Conservation (phyloP, 2,329 filamentous ascomycete genomes). For the Echinosphaeria canescens region DNA sequence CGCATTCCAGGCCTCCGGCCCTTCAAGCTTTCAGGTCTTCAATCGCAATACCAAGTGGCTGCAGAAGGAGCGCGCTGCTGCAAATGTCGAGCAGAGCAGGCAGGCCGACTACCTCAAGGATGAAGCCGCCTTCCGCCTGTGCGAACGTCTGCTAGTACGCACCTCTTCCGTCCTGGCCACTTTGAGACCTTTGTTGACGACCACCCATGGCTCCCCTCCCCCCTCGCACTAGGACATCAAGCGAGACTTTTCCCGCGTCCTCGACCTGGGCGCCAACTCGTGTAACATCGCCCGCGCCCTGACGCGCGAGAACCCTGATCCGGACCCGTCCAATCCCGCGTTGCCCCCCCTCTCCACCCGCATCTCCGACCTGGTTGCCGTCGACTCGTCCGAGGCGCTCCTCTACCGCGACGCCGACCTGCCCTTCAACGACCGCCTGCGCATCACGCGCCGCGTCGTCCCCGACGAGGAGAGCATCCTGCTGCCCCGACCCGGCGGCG, state of each 20-base stretch:
- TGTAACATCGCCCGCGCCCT: conserved; percentile 83
- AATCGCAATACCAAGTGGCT: conserved; percentile 72
- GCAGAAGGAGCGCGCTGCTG: conserved; percentile 73
- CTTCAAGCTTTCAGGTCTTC: conserved; percentile 75
- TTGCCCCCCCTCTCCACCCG: conserved; percentile 46
- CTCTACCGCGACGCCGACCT: conserved; percentile 61
- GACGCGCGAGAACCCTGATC: conserved; percentile 45
- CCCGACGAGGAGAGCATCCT: conserved; percentile 47
- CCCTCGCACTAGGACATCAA: conserved; percentile 55
- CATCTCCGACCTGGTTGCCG: conserved; percentile 55
- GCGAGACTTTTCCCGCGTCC: conserved; percentile 58
- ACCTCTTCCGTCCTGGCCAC: background rate
- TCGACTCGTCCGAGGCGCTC: conserved; percentile 58
- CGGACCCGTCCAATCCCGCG: conserved; percentile 27
- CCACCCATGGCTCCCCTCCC: background rate
- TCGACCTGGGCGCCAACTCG: conserved; percentile 88
- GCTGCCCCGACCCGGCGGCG: too few species aligned
- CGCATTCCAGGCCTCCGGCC: conserved; percentile 57
- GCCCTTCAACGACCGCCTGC: conserved; percentile 53
- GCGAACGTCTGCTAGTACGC: conserved; percentile 60
- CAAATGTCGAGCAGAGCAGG: conserved; percentile 46
- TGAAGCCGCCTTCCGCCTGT: conserved; percentile 67
- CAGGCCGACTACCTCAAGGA: conserved; percentile 85
- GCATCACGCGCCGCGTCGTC: conserved; percentile 57
- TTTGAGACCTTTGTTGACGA: too few species aligned